A percentile compares a stretch with the other conserved stretches of the same genome.
Evolutionary conservation across 495 filamentous ascomycete species (phyloP).

Genomic region (Hyaloscypha hepaticicola): DNA sequence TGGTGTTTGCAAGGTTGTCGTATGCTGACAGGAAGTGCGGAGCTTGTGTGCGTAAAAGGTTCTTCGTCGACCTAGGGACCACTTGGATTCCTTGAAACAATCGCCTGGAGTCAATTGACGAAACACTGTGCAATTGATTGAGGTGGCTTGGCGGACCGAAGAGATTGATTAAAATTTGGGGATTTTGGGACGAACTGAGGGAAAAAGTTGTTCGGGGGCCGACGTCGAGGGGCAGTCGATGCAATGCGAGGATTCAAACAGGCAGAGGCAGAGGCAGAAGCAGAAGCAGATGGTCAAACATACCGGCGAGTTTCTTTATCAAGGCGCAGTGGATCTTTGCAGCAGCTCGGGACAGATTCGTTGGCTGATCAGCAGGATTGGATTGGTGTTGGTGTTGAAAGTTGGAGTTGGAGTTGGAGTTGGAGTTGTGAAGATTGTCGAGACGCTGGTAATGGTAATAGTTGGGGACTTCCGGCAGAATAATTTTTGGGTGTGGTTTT

Average conservation of each 20-base stretch:
- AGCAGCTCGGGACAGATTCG: background rate
- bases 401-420: background rate
- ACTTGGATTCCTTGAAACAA: background rate
- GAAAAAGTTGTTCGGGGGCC: background rate
- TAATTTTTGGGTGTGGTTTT: background rate
- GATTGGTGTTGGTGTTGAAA: background rate
- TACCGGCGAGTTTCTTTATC: slow-evolving; percentile 13
- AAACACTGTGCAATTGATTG: background rate
- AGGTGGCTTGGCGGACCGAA: background rate
- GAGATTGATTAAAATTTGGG: background rate
- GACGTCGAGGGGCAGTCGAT: slow-evolving; percentile 9
- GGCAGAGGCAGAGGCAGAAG: background rate
- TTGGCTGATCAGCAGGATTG: slow-evolving; percentile 9
- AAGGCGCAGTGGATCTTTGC: background rate
- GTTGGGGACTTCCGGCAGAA: slow-evolving; percentile 1
- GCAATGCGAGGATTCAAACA: slow-evolving; percentile 13
- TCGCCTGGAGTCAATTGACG: background rate
- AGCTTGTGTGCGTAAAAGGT: background rate
- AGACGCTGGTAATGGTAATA: background rate
- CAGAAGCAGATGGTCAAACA: background rate
- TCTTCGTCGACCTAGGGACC: background rate
- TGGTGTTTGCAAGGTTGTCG: slow-evolving; percentile 1
- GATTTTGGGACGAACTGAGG: background rate
- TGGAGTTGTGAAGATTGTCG: too few species aligned
- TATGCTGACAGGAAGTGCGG: slow-evolving; percentile 12